Conservation (phyloP, 805 yeast species). For the Monosporozyma solicola region DNA sequence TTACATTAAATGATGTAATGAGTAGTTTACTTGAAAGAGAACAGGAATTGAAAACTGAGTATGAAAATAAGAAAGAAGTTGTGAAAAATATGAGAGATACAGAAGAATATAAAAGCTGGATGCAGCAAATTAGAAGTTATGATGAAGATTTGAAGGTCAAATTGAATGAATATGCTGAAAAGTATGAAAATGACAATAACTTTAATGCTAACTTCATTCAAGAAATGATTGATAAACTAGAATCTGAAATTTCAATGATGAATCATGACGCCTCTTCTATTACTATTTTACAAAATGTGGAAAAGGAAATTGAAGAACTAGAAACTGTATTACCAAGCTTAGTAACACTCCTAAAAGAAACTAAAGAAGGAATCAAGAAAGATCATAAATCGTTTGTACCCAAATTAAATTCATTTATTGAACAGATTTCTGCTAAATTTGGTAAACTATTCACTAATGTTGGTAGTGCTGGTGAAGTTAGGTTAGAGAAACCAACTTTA, state of each 20-base stretch:
- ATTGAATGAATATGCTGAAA: slow-evolving; percentile 34
- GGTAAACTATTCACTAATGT: slow-evolving; percentile 57
- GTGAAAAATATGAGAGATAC: slow-evolving; percentile 22
- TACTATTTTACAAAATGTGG: slow-evolving; percentile 26
- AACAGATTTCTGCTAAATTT: slow-evolving; percentile 54
- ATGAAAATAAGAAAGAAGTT: slow-evolving; percentile 24
- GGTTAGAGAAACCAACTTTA: slow-evolving; percentile 38
- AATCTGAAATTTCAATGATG: slow-evolving; percentile 36
- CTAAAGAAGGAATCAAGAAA: slow-evolving; percentile 32
- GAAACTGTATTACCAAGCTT: slow-evolving; percentile 17
- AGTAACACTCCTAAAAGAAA: slow-evolving; percentile 13
- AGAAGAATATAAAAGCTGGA: slow-evolving; percentile 21
- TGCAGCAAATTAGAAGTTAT: slow-evolving; percentile 27
- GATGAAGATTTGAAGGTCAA: slow-evolving; percentile 33
- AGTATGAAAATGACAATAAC: slow-evolving; percentile 29
- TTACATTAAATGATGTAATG: slow-evolving; percentile 26
- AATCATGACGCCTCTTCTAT: slow-evolving; percentile 34
- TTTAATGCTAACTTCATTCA: slow-evolving; percentile 34
- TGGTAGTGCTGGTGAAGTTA: slow-evolving; percentile 82
- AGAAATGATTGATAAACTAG: slow-evolving; percentile 36
- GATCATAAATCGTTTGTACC: slow-evolving; percentile 52
- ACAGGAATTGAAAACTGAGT: slow-evolving; percentile 17
- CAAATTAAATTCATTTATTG: slow-evolving; percentile 43
- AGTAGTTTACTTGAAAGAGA: slow-evolving; percentile 26
- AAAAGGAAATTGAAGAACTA: slow-evolving; percentile 16